phyloP scores from a whole-genome alignment of 768 basidiomycete genomes.

The Leccinum pellstonianum region DNA sequence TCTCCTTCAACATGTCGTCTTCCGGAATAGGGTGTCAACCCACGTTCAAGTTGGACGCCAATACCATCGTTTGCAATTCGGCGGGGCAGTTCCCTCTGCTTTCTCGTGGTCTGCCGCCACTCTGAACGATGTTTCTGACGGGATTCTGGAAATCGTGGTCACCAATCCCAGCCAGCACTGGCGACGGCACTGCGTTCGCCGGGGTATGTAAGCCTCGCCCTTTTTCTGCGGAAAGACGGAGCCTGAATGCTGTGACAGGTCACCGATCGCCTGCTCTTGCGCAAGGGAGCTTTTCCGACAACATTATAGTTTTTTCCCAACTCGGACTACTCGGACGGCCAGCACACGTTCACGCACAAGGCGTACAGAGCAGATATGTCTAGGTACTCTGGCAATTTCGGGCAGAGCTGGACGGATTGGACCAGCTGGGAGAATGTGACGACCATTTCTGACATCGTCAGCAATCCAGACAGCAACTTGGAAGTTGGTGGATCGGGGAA shows the following conservation, averaged over 20 bases:
- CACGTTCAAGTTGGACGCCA: constrained; percentile 39
- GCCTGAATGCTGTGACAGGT: constrained; percentile 37
- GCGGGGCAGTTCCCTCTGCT: constrained; percentile 57
- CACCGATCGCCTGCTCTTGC: constrained; percentile 72
- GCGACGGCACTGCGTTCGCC: constrained; percentile 44
- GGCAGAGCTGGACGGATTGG: constrained; percentile 83
- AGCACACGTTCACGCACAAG: constrained; percentile 76
- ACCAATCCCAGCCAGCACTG: constrained; percentile 47
- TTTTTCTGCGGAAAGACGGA: not conserved
- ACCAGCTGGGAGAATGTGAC: constrained; percentile 72
- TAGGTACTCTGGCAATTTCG: constrained; percentile 86
- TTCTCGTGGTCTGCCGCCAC: constrained; percentile 74
- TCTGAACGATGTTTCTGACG: constrained; percentile 73
- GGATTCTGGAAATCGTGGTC: constrained; percentile 73
- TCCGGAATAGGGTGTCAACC: constrained; percentile 62
- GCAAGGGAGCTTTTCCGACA: constrained; percentile 69
- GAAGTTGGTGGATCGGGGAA: constrained; percentile 44
- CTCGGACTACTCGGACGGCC: constrained; percentile 66
- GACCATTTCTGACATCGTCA: constrained; percentile 53
- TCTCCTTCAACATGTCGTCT: constrained; percentile 69
- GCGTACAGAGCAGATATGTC: constrained; percentile 86
- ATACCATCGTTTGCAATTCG: constrained; percentile 43
- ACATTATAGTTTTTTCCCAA: constrained; percentile 82
- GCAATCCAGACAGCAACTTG: constrained; percentile 41
- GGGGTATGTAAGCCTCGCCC: constrained; percentile 43